Conservation (phyloP, 352 stramenopile species). For the Aphanomyces stellatus region DNA sequence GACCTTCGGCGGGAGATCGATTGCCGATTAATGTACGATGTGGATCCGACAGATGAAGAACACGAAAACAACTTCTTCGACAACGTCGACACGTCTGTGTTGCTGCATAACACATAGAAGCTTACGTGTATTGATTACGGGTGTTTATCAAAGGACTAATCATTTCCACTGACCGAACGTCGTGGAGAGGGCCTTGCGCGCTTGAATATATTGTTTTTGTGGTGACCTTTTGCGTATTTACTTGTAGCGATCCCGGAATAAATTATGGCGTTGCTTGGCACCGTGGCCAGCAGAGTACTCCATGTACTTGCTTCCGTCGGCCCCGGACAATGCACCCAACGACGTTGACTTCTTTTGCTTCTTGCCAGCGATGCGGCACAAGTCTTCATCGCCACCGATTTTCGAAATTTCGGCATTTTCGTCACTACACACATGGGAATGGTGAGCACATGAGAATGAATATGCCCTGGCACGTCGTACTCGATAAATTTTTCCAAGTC, state of each 20-base stretch:
- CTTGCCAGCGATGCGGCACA: slow-evolving; percentile 65
- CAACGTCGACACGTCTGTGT: no score
- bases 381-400: slow-evolving; percentile 69
- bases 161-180: no score
- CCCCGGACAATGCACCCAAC: slow-evolving; percentile 65
- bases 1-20: slow-evolving; percentile 6
- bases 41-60: not conserved
- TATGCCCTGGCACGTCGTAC: not conserved
- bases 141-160: no score
- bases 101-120: no score
- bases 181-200: no score
- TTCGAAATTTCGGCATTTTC: slow-evolving; percentile 53
- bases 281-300: slow-evolving; percentile 76
- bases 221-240: no score
- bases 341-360: slow-evolving; percentile 73
- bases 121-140: no score
- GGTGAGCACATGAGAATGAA: not conserved
- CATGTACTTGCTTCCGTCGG: slow-evolving; percentile 78
- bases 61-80: not conserved
- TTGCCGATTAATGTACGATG: not conserved
- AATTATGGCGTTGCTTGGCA: slow-evolving; percentile 78
- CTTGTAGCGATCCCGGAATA: slow-evolving; percentile 77
- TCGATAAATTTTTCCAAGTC: slow-evolving; percentile 73
- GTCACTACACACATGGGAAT: slow-evolving; percentile 22
- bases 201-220: no score